Percentiles rank a stretch among this genome's conserved stretches.
Conservation (phyloP, 2,329 filamentous ascomycete genomes). For the Pseudogymnoascus sp. region DNA sequence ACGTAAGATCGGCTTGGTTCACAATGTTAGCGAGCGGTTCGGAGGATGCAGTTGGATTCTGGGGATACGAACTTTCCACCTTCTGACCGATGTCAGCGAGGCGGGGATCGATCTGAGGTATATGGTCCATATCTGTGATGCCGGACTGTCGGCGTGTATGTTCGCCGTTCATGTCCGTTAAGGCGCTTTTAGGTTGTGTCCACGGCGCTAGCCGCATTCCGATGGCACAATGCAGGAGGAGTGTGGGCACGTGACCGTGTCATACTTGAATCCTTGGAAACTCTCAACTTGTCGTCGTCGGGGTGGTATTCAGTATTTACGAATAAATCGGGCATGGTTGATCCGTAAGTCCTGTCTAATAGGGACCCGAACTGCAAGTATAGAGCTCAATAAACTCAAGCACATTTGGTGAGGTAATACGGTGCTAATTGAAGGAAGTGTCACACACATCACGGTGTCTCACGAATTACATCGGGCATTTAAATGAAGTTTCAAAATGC, state of each 20-base stretch:
- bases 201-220: background rate
- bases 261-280: background rate
- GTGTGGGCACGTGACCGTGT: background rate
- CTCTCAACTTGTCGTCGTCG: background rate
- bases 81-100: conserved; percentile 11
- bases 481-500: background rate
- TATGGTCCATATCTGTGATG: conserved; percentile 7
- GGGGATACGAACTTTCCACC: conserved; percentile 4
- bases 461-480: background rate
- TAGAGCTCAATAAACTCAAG: background rate
- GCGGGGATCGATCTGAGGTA: conserved; percentile 11
- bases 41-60: background rate
- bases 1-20: conserved; percentile 1
- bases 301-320: background rate
- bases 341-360: background rate
- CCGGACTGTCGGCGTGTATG: conserved; percentile 11
- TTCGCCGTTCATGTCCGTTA: conserved; percentile 8
- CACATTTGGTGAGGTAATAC: background rate
- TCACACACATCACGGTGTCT: background rate
- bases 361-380: background rate
- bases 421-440: background rate
- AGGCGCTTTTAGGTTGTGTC: conserved; percentile 4
- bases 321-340: background rate
- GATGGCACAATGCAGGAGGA: background rate
- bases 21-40: background rate